phyloP scores from a whole-genome alignment of 257 asterid genomes.

The Solanum sejunctum region DNA sequence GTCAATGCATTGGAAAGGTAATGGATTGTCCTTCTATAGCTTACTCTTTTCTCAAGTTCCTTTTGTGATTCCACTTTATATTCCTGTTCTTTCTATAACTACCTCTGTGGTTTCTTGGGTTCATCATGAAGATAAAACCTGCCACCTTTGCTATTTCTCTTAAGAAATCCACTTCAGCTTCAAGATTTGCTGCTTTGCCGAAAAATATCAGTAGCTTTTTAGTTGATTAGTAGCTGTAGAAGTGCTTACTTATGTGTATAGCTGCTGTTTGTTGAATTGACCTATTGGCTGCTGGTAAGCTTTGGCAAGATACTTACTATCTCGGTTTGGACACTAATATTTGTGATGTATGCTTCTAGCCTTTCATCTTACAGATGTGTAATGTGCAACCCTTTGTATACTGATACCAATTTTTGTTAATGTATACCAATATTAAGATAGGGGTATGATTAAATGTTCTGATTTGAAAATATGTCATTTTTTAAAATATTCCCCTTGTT shows the following conservation, averaged over 20 bases:
- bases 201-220: neutral
- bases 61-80: neutral
- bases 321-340: neutral
- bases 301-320: neutral
- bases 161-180: neutral
- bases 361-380: neutral
- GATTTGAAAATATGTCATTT: neutral
- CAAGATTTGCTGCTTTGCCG: neutral
- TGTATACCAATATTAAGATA: neutral
- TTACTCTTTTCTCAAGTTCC: neutral
- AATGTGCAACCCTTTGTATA: neutral
- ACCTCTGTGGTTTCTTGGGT: neutral
- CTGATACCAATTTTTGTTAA: neutral
- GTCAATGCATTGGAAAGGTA: conserved; percentile 85
- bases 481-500: neutral
- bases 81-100: neutral
- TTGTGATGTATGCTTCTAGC: neutral
- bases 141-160: neutral
- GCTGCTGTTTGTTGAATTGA: neutral
- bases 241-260: neutral
- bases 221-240: neutral
- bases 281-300: neutral
- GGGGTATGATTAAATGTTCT: neutral
- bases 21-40: neutral
- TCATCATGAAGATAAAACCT: neutral